A percentile compares a stretch with the other conserved stretches of the same genome.
phyloP scores from a whole-genome alignment of 371 early-diverging fungal species.

The Chytridium lagenaria region DNA sequence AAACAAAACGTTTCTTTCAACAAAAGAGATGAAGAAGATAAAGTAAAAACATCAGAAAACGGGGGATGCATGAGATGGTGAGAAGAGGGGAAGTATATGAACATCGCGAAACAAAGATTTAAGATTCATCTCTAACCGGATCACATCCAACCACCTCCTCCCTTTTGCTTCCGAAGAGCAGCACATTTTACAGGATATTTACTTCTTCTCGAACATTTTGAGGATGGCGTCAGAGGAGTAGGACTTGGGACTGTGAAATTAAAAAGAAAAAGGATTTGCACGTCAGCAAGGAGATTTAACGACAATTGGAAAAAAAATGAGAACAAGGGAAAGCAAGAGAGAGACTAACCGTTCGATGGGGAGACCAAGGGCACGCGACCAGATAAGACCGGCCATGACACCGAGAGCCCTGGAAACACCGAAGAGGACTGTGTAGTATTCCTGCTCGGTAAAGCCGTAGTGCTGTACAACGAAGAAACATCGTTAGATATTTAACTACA shows the following conservation, averaged over 20 bases:
- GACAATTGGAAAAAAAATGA: too few species aligned
- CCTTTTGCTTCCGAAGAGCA: too few species aligned
- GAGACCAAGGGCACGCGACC: slow-evolving; percentile 95
- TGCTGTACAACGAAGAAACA: slow-evolving; percentile 63
- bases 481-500: too few species aligned
- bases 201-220: slow-evolving; percentile 55
- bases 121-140: too few species aligned
- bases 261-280: not conserved
- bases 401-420: slow-evolving; percentile 98
- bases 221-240: slow-evolving; percentile 83
- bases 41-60: too few species aligned
- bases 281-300: too few species aligned
- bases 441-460: slow-evolving; percentile 96
- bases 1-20: too few species aligned
- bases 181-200: slow-evolving; percentile 25
- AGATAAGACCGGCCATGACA: slow-evolving; percentile 91
- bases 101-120: too few species aligned
- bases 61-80: too few species aligned
- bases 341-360: slow-evolving; percentile 79
- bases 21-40: too few species aligned
- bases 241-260: slow-evolving; percentile 77
- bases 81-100: too few species aligned
- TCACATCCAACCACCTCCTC: too few species aligned
- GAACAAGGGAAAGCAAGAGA: not conserved
- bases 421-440: slow-evolving; percentile 98